Evolutionary conservation across 371 early-diverging fungal genomes (phyloP), one percentile per base, ranked within the genome.

Genomic region (Mucor indicus): DNA sequence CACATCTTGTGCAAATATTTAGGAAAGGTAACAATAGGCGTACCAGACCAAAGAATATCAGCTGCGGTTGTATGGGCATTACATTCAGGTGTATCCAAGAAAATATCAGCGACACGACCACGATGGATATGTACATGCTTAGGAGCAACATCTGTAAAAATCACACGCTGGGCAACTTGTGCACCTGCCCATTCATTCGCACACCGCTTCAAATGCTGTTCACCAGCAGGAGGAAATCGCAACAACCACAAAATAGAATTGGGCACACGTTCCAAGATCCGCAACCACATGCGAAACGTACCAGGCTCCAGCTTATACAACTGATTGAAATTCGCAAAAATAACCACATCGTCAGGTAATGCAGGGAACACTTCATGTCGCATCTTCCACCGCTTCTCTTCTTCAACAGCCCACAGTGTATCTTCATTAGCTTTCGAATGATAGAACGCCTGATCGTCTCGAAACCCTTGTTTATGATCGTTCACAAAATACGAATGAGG

Each of bases 261-360:
- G 0, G 91, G 93, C 13, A 89, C 91, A 6, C 89, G 78, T 42
- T 75, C 76, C 37, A 96, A 62, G 15, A 96, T 91, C 4, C 83
- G 74, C 22, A 91, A 69, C 96, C 96, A 96, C 25, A 86, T 68
- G 10, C 82, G 77, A 69, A 93, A 91, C 7, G 89, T 89, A 2
- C 69, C 67, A 10, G 91, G 92, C 38, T 92, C 92, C 37, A 87
- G 75, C 67, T 96, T 96, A 74, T 96, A 96, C 12, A 92, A 73
- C 69, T 96, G 95, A 68, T 96, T 96, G 58, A 96, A 94, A 67
- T 92, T 92, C 52, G 94, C 94, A 78, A 89, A 93, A 38, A 96
- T 90, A 11, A 93, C 83, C 8, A 84, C 83, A 62, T 92, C 84
- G 55, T 90, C 89, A 6, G 81, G 73, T 23, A 94, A 47, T 31